Evolutionary conservation across 805 yeast genomes (phyloP).

Genomic region (Isabelozyma heimii): DNA sequence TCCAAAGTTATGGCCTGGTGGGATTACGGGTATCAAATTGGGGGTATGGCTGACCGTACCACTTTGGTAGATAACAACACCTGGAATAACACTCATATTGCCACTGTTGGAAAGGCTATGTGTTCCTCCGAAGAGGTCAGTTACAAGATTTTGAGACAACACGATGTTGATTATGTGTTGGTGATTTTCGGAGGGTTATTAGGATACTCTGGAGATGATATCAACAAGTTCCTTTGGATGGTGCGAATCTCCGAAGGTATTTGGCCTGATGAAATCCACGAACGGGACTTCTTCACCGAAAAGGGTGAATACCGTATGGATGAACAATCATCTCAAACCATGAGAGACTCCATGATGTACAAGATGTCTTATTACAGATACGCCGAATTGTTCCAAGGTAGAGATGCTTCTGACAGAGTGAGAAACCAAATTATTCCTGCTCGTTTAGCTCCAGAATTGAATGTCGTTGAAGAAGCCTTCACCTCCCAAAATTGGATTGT

Average conservation of each 20-base stretch:
- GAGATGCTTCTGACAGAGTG: slow-evolving; percentile 76
- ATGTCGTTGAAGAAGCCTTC: slow-evolving; percentile 87
- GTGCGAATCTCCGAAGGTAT: slow-evolving; percentile 97
- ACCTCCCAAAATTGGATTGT: slow-evolving; percentile 97
- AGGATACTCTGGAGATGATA: slow-evolving; percentile 94
- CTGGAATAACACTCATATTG: slow-evolving; percentile 99
- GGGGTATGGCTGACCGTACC: slow-evolving; percentile 99
- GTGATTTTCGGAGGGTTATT: slow-evolving; percentile 91
- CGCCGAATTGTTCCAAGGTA: slow-evolving; percentile 63
- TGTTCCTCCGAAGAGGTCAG: slow-evolving; percentile 83
- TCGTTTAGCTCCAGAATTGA: slow-evolving; percentile 49
- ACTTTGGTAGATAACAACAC: slow-evolving; percentile 98
- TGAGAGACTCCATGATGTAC: slow-evolving; percentile 90
- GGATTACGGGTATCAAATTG: slow-evolving; percentile 99
- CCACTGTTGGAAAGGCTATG: slow-evolving; percentile 98
- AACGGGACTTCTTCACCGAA: slow-evolving; percentile 77
- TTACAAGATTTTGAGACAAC: slow-evolving; percentile 81
- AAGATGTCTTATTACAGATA: slow-evolving; percentile 90
- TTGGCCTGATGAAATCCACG: slow-evolving; percentile 98
- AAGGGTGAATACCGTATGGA: slow-evolving; percentile 90
- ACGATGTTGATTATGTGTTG: slow-evolving; percentile 92
- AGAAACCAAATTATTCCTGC: slow-evolving; percentile 75
- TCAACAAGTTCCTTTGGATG: slow-evolving; percentile 98
- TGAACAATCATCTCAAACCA: slow-evolving; percentile 72
- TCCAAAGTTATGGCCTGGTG: slow-evolving; percentile 98